Percentiles rank a stretch among this genome's conserved stretches.
Conservation (phyloP, 1,139 yeast genomes). For the Arxiozyma heterogenica region DNA sequence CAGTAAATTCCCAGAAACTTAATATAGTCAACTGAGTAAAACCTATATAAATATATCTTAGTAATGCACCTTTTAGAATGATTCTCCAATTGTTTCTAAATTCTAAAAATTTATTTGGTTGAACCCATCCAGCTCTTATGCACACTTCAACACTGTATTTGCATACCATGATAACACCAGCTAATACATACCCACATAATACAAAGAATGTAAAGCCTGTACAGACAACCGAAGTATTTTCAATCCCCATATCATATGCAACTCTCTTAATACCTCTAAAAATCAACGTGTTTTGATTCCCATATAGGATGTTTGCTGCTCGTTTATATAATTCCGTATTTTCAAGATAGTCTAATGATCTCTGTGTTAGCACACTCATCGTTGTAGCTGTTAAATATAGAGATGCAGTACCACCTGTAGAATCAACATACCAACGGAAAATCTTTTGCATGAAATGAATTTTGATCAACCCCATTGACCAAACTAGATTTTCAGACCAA, state of each 20-base stretch:
- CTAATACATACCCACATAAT: constrained; percentile 55
- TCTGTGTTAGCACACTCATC: constrained; percentile 60
- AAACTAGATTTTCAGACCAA: constrained; percentile 74
- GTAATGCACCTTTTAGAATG: constrained; percentile 56
- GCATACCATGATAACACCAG: constrained; percentile 40
- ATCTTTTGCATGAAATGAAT: constrained; percentile 65
- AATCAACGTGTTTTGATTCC: constrained; percentile 43
- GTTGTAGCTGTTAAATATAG: constrained; percentile 50
- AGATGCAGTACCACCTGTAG: constrained; percentile 70
- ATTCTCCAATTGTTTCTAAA: constrained; percentile 46
- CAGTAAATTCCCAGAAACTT: constrained; percentile 67
- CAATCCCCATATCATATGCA: constrained; percentile 58
- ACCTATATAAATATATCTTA: constrained; percentile 66
- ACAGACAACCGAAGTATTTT: constrained; percentile 61
- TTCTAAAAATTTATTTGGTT: constrained; percentile 39
- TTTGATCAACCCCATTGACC: constrained; percentile 79
- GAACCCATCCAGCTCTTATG: constrained; percentile 36
- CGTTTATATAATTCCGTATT: constrained; percentile 26
- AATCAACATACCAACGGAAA: constrained; percentile 73
- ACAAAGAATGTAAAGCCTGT: constrained; percentile 73
- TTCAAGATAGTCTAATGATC: constrained; percentile 38
- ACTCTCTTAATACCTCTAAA: constrained; percentile 70
- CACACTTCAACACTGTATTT: constrained; percentile 45
- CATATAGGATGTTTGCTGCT: constrained; percentile 32
- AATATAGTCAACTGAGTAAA: constrained; percentile 62